These are phyloP conservation scores for Saccharomyces eubayanus DNA, from an alignment of 805 yeast genomes.

Conservation along the genomic window DNA sequence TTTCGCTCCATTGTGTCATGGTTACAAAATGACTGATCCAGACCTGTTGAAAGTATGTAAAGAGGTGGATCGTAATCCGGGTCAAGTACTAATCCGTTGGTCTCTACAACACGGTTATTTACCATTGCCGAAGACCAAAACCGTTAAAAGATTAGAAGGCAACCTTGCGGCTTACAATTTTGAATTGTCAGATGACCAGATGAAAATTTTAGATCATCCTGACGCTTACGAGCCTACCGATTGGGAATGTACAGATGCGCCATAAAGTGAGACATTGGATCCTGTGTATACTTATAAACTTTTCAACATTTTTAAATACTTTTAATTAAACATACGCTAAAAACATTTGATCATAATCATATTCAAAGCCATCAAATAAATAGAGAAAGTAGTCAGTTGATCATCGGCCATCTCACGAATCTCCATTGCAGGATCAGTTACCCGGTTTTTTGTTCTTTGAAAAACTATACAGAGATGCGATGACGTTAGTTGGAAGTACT, in stretches of 20 bases:
- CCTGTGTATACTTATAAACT: background rate
- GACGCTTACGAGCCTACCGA: conserved; percentile 62
- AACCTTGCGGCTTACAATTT: conserved; percentile 52
- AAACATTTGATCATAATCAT: background rate
- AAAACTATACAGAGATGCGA: background rate
- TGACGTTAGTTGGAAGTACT: background rate
- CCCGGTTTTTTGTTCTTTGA: background rate
- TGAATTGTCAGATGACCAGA: conserved; percentile 36
- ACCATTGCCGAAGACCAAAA: conserved; percentile 61
- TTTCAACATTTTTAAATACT: background rate
- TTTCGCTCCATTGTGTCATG: conserved; percentile 70
- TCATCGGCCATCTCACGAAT: background rate
- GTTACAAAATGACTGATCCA: conserved; percentile 49
- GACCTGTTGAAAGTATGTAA: conserved; percentile 42
- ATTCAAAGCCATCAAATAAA: background rate
- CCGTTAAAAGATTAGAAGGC: conserved; percentile 40
- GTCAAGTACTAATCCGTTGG: conserved; percentile 68
- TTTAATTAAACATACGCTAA: background rate
- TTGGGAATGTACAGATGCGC: conserved; percentile 65
- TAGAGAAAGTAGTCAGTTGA: background rate
- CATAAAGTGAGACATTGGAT: conserved; percentile 20
- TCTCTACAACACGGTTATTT: conserved; percentile 61
- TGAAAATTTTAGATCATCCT: conserved; percentile 39
- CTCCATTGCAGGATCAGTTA: background rate
- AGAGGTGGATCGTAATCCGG: conserved; percentile 42